phyloP scores from a whole-genome alignment of 225 moss, liverwort and hornwort species.

The Ulota crispa region DNA sequence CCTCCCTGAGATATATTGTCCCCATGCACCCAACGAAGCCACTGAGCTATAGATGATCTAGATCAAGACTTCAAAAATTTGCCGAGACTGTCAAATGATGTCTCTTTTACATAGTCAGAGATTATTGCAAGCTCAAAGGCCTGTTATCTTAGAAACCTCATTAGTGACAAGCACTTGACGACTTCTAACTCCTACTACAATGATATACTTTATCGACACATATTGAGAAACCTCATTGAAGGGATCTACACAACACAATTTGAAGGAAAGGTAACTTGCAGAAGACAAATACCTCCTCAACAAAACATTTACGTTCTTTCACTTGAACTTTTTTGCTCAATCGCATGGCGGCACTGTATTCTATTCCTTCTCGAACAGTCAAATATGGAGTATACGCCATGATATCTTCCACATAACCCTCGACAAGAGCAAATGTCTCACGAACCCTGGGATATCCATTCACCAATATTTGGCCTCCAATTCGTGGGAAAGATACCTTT shows the following conservation, averaged over 20 bases:
- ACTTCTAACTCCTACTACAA: constrained; percentile 2
- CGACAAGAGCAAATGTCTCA: constrained; percentile 56
- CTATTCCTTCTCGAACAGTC: constrained; percentile 75
- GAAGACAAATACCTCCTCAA: constrained; percentile 62
- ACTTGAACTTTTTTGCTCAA: constrained; percentile 53
- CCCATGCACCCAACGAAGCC: not conserved
- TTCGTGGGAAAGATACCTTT: constrained; percentile 52
- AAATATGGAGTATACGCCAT: constrained; percentile 69
- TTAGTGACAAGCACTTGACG: not conserved
- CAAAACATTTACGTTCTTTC: constrained; percentile 54
- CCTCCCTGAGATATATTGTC: not conserved
- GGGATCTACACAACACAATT: not conserved
- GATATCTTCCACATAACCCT: constrained; percentile 77
- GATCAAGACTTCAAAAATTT: not conserved
- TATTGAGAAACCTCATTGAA: not conserved
- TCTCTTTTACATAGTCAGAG: not conserved
- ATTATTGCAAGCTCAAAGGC: constrained; percentile 15
- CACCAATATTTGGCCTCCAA: constrained; percentile 83
- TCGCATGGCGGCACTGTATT: constrained; percentile 64
- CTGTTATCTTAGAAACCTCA: not conserved
- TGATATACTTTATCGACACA: not conserved
- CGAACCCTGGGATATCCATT: constrained; percentile 75
- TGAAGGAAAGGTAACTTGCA: not conserved
- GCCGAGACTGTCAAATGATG: not conserved
- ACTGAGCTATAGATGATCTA: not conserved